Conservation (phyloP, 306 rosid species). For the Erythrophleum fordii region DNA sequence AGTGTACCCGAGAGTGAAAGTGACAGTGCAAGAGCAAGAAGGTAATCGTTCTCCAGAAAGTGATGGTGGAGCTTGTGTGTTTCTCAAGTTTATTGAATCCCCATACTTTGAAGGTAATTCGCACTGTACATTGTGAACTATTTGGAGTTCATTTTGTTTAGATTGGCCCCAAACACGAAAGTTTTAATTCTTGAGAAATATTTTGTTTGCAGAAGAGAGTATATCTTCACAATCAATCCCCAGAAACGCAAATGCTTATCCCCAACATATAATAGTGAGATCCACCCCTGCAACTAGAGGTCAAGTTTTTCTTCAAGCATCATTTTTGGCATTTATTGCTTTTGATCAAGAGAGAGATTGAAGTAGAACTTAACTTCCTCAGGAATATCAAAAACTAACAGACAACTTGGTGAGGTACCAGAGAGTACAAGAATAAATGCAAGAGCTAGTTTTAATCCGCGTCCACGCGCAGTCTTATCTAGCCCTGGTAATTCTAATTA, state of each 20-base stretch:
- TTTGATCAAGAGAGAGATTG: not conserved
- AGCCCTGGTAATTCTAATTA: conserved; percentile 56
- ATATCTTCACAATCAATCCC: conserved; percentile 34
- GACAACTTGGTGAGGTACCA: not conserved
- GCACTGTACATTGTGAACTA: not conserved
- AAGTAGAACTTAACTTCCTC: not conserved
- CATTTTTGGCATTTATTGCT: not conserved
- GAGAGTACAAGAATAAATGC: conserved; percentile 34
- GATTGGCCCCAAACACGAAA: not conserved
- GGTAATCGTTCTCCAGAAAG: conserved; percentile 35
- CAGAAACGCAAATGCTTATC: conserved; percentile 45
- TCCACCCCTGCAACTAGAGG: conserved; percentile 51
- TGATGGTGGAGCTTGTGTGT: conserved; percentile 31
- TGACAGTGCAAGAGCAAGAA: conserved; percentile 48
- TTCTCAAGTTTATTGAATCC: conserved; percentile 40
- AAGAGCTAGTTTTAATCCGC: conserved; percentile 38
- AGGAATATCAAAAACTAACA: conserved; percentile 44
- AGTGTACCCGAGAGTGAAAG: conserved; percentile 66
- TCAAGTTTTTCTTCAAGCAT: conserved; percentile 13
- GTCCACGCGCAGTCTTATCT: conserved; percentile 72
- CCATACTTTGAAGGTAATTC: conserved; percentile 41
- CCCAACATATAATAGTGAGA: conserved; percentile 34
- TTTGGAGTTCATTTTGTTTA: conserved; percentile 20
- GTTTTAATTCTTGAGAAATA: not conserved
- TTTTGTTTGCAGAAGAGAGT: conserved; percentile 32